These are phyloP conservation scores for Moesziomyces sp. DNA, from an alignment of 1,284 basidiomycete species.

Conservation along the genomic window DNA sequence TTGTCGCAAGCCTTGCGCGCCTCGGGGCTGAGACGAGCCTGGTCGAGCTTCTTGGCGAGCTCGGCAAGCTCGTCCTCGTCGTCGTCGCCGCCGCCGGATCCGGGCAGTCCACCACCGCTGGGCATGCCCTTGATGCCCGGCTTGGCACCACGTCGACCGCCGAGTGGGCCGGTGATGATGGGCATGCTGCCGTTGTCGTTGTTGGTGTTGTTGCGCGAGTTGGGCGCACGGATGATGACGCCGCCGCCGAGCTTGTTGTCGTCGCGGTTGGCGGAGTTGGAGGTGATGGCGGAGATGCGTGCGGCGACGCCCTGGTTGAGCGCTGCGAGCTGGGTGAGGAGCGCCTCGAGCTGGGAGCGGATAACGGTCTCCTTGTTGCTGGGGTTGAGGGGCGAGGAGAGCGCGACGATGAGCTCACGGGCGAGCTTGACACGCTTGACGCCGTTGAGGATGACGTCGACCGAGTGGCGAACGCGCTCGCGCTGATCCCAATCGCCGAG, in stretches of 20 bases:
- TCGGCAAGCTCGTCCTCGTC: constrained; percentile 64
- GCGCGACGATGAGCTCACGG: constrained; percentile 58
- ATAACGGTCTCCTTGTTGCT: constrained; percentile 57
- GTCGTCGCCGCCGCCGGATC: constrained; percentile 43
- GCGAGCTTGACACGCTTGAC: constrained; percentile 57
- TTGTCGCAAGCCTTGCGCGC: constrained; percentile 64
- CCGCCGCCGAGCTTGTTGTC: constrained; percentile 39
- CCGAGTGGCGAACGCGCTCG: constrained; percentile 53
- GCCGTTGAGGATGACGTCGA: constrained; percentile 53
- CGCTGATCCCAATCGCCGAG: constrained; percentile 60
- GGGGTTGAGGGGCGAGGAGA: constrained; percentile 59
- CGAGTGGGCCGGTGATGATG: constrained; percentile 40
- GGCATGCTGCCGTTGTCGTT: constrained; percentile 41
- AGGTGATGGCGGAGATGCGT: constrained; percentile 53
- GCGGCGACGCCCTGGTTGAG: constrained; percentile 58
- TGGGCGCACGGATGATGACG: constrained; percentile 56
- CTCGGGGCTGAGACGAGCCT: constrained; percentile 57
- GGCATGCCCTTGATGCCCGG: constrained; percentile 26
- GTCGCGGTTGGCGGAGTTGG: constrained; percentile 33
- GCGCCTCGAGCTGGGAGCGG: constrained; percentile 60
- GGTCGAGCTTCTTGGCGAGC: constrained; percentile 55
- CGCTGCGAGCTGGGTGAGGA: constrained; percentile 61
- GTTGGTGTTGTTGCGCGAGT: constrained; percentile 36
- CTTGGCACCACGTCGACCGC: constrained; percentile 36
- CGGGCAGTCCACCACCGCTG: constrained; percentile 24